A percentile compares a stretch with the other conserved stretches of the same genome.
Evolutionary conservation across 805 yeast genomes (phyloP).

Genomic region (Wickerhamiella domercqiae): DNA sequence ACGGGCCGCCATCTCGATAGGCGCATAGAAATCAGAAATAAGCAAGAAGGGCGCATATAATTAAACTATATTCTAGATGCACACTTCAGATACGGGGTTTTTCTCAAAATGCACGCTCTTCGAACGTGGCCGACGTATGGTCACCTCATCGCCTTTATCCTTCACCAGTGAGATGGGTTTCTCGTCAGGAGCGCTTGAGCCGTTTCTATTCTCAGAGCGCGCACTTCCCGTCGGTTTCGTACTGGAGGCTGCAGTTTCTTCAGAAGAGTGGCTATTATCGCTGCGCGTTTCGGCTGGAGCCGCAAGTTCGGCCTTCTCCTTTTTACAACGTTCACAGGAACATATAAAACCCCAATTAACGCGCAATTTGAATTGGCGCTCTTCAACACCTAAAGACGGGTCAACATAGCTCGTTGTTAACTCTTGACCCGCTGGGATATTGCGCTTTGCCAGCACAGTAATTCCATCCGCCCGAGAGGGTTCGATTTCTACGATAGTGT

Average conservation of each 20-base stretch:
- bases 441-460: slow-evolving; percentile 42
- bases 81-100: slow-evolving; percentile 8
- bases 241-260: slow-evolving; percentile 7
- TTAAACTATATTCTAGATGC: not conserved
- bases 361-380: slow-evolving; percentile 49
- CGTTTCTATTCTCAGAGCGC: not conserved
- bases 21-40: not conserved
- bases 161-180: slow-evolving; percentile 2
- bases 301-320: slow-evolving; percentile 11
- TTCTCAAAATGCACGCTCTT: slow-evolving; percentile 18
- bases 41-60: not conserved
- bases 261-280: slow-evolving; percentile 2
- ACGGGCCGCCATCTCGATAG: not conserved
- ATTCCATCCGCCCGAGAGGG: slow-evolving; percentile 38
- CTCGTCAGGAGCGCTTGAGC: not conserved
- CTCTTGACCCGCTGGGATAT: slow-evolving; percentile 50
- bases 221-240: slow-evolving; percentile 7
- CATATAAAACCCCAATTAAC: slow-evolving; percentile 73
- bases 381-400: slow-evolving; percentile 43
- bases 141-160: not conserved
- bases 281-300: slow-evolving; percentile 4
- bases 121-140: slow-evolving; percentile 7
- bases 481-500: slow-evolving; percentile 36
- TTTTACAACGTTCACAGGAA: slow-evolving; percentile 47
- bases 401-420: slow-evolving; percentile 55